A percentile compares a stretch with the other conserved stretches of the same genome.
Conservation (phyloP, 1,284 basidiomycete genomes). For the Naganishia albida region DNA sequence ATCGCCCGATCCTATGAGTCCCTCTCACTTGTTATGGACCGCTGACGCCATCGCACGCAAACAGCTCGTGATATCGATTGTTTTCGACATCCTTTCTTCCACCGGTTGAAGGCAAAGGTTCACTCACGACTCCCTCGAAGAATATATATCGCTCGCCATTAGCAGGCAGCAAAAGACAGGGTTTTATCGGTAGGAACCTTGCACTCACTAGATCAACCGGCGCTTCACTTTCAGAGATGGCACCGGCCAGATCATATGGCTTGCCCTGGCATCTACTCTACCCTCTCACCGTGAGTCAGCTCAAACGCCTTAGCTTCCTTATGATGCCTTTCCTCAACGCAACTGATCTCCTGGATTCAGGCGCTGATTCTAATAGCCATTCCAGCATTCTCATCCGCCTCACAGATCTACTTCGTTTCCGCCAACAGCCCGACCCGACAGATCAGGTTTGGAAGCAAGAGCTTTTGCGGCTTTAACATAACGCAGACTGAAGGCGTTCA, state of each 20-base stretch:
- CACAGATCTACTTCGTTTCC: constrained; percentile 15
- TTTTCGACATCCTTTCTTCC: not conserved
- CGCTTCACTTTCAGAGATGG: constrained; percentile 12
- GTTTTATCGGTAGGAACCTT: constrained; percentile 2
- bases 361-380: constrained; percentile 26
- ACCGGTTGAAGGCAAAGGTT: not conserved
- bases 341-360: not conserved
- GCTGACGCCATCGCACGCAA: not conserved
- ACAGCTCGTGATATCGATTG: too few relatives aligned
- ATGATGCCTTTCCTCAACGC: not conserved
- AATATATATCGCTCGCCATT: not conserved
- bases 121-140: not conserved
- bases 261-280: constrained; percentile 32
- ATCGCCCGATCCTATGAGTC: not conserved
- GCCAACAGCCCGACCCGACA: constrained; percentile 28
- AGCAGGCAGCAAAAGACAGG: not conserved
- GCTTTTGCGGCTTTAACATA: constrained; percentile 32
- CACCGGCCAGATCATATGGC: constrained; percentile 26
- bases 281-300: constrained; percentile 12
- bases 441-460: constrained; percentile 31
- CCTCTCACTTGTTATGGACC: not conserved
- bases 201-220: constrained; percentile 24
- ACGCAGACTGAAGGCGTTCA: constrained; percentile 18
- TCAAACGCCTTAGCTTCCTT: too few relatives aligned
- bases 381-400: constrained; percentile 22